phyloP scores from a whole-genome alignment of 192 early-diverging fungal genomes.

The Entrophospora sp. region DNA sequence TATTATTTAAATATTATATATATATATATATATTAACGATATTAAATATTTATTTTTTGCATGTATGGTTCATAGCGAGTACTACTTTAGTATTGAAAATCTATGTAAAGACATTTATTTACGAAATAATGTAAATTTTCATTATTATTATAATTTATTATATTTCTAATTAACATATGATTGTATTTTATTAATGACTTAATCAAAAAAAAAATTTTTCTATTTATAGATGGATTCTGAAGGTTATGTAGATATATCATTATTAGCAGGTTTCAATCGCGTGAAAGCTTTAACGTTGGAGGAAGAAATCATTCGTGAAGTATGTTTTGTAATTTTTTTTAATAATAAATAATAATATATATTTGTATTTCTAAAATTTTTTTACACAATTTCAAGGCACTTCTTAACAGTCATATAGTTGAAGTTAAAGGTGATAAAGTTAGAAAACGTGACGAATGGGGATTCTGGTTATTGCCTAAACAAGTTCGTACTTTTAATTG shows the following conservation, averaged over 20 bases:
- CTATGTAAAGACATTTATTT: slow-evolving; percentile 94
- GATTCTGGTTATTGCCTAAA: slow-evolving; percentile 75
- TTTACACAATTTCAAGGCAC: slow-evolving; percentile 14
- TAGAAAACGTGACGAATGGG: slow-evolving; percentile 74
- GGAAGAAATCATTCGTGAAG: slow-evolving; percentile 49
- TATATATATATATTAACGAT: no score
- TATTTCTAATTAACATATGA: not conserved
- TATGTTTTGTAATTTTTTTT: slow-evolving; percentile 32
- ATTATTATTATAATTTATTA: not conserved
- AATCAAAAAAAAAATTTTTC: not conserved
- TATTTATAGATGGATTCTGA: slow-evolving; percentile 74
- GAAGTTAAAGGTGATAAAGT: slow-evolving; percentile 52
- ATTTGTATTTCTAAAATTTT: not conserved
- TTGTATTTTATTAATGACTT: not conserved
- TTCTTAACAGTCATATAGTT: slow-evolving; percentile 37
- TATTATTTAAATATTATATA: not conserved
- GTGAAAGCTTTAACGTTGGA: slow-evolving; percentile 67
- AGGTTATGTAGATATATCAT: slow-evolving; percentile 70
- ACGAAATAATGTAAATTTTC: slow-evolving; percentile 42
- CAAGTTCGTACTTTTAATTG: slow-evolving; percentile 28
- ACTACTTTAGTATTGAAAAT: slow-evolving; percentile 97
- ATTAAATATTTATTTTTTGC: not conserved
- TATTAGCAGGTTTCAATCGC: slow-evolving; percentile 86
- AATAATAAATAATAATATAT: not conserved
- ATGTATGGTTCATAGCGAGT: slow-evolving; percentile 51